Evolutionary conservation across 495 filamentous ascomycete genomes (phyloP), one percentile per base, ranked within the genome.

Genomic region (Podospora pseudopauciseta): DNA sequence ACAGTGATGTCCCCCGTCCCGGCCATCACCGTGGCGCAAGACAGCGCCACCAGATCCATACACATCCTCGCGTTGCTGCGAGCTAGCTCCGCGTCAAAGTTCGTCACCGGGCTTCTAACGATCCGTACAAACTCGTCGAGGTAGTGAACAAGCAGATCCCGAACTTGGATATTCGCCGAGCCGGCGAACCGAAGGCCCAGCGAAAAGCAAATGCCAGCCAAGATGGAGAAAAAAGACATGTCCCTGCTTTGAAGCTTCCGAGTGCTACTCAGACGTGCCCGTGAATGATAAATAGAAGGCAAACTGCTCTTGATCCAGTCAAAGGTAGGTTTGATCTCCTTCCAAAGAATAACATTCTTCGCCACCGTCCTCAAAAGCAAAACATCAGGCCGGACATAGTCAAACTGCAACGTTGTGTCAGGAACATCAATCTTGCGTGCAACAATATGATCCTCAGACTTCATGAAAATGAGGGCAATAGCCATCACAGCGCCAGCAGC

Each of bases 381-480:
- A 28, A 97, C 88, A 78, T 99, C 95, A 1, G 95, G 94, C 16
- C 95, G 88, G 26, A 97, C 89, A 75, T 98, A 97, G 74, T 97
- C 96, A 75, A 96, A 97, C 63, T 97, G 91, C 65, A 94, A 84
- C 18, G 89, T 80, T 0, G 94, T 92, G 71, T 97, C 91, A 5
- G 96, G 95, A 1, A 97, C 88, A 75, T 97, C 92, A 53, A 99
- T 90, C 80, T 97, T 98, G 65, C 89, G 86, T 4, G 95, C 96
- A 60, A 99, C 82, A n/a, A 88, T 87, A 65, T 89, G 86, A 73
- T 99, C 91, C 65, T 94, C 90, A 0, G 96, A 92, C 76, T 97
- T 98, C 93, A 99, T 96, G 77, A 93, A 99, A 59, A 98, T 94
- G 55, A 98, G 85, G n/a, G 92, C 88, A 61, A 97, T 84, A 3